Evolutionary conservation across 495 filamentous ascomycete species (phyloP).

Genomic region (Podospora sp.): DNA sequence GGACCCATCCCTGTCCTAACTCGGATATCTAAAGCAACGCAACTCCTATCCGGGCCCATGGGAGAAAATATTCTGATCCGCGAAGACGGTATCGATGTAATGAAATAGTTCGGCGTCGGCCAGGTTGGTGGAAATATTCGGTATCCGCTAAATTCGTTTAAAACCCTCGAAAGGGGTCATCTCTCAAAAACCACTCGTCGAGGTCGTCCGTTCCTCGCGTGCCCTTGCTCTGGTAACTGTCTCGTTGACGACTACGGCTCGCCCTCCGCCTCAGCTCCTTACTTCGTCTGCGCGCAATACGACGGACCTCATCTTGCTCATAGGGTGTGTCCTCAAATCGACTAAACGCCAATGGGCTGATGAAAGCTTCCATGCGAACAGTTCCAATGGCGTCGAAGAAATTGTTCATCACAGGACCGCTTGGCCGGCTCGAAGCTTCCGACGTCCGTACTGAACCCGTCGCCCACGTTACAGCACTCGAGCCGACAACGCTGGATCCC

Average conservation of each 20-base stretch:
- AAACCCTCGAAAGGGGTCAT: constrained; percentile 54
- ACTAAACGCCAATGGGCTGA: constrained; percentile 57
- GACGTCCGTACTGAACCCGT: constrained; percentile 57
- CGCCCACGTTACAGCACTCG: constrained; percentile 42
- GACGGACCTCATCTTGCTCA: constrained; percentile 51
- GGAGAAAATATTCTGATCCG: neutral
- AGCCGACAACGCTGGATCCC: constrained; percentile 33
- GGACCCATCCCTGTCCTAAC: neutral
- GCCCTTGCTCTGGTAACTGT: constrained; percentile 51
- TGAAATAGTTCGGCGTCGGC: constrained; percentile 20
- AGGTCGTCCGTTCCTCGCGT: constrained; percentile 46
- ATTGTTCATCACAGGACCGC: constrained; percentile 46
- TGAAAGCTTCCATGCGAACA: constrained; percentile 96
- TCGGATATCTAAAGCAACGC: neutral
- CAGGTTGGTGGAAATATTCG: constrained; percentile 2
- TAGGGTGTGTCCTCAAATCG: constrained; percentile 49
- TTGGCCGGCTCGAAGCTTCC: constrained; percentile 60
- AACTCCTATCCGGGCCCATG: neutral
- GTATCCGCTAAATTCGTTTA: constrained; percentile 25
- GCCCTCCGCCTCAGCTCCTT: constrained; percentile 52
- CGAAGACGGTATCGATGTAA: neutral
- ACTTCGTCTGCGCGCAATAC: constrained; percentile 45
- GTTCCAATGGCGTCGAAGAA: constrained; percentile 83
- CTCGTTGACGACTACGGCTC: constrained; percentile 54
- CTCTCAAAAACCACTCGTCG: constrained; percentile 50